Evolutionary conservation across 2,329 filamentous ascomycete species (phyloP).

Genomic region (Davidsoniella australis): DNA sequence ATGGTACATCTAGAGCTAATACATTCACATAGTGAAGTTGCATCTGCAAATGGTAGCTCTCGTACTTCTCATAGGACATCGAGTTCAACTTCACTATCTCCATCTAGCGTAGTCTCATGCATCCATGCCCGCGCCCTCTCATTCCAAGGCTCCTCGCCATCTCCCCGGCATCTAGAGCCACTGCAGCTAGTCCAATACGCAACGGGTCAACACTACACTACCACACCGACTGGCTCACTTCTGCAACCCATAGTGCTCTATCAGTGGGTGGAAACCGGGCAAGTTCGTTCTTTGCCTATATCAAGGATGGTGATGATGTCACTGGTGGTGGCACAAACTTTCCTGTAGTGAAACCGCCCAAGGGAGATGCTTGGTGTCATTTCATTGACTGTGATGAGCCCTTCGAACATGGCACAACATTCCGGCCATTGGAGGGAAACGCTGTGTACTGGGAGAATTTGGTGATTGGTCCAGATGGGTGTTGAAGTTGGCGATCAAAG

Average conservation of each 20-base stretch:
- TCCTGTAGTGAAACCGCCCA: slow-evolving; percentile 24
- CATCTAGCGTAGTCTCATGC: slow-evolving; percentile 27
- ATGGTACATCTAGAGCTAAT: slow-evolving; percentile 20
- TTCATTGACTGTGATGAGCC: slow-evolving; percentile 31
- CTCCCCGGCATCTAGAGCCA: slow-evolving; percentile 25
- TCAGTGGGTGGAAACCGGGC: slow-evolving; percentile 26
- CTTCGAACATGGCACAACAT: slow-evolving; percentile 30
- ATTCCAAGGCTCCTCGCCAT: slow-evolving; percentile 27
- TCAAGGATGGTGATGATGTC: slow-evolving; percentile 23
- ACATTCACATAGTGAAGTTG: slow-evolving; percentile 27
- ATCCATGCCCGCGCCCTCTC: slow-evolving; percentile 29
- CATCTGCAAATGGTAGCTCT: slow-evolving; percentile 20
- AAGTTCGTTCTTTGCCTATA: slow-evolving; percentile 31
- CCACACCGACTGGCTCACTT: slow-evolving; percentile 34
- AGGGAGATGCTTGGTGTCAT: slow-evolving; percentile 23
- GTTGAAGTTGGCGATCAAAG: slow-evolving; percentile 22
- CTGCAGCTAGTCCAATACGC: slow-evolving; percentile 31
- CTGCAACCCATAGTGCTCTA: slow-evolving; percentile 21
- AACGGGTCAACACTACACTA: slow-evolving; percentile 28
- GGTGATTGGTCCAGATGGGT: slow-evolving; percentile 19
- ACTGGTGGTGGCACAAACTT: slow-evolving; percentile 33
- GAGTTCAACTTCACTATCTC: slow-evolving; percentile 26
- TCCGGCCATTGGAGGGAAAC: slow-evolving; percentile 29
- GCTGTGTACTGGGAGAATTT: slow-evolving; percentile 33
- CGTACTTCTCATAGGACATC: slow-evolving; percentile 26